Evolutionary conservation across 2,329 filamentous ascomycete species (phyloP), one percentile per base, ranked within the genome.

Genomic region (Beauveria caledonica): DNA sequence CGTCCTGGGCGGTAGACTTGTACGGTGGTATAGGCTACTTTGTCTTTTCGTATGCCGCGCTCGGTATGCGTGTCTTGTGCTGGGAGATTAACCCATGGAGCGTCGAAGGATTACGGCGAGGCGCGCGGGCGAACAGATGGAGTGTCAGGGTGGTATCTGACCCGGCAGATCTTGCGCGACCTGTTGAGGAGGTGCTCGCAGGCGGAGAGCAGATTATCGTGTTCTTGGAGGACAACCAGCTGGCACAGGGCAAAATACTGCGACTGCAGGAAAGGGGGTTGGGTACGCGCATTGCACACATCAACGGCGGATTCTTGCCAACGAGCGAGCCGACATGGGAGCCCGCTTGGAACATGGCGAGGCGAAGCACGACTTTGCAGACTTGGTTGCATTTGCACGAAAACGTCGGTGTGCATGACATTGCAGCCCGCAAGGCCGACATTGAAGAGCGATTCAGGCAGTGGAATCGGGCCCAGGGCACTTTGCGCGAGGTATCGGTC

Each of bases 11-110:
- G 0, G 82, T 95, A 0, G 93, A 97, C 72, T 76, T 97, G 62
- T 97, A 96, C 75, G 90, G 89, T 0, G 93, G 93, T 0, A 96
- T 97, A 64, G 93, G 93, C 5, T 97, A 97, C 74, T 97, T 97
- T 73, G 84, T 88, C 3, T 96, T 97, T 69, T 89, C 85, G 36
- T 97, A 96, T 73, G 81, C 86, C 7, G 80, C 77, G 62, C 82
- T 87, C 19, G 91, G 90, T 0, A 76, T 92, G 67, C 76, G 82
- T 53, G 87, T 97, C 1, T 77, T 94, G 46, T 90, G 91, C 66
- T 97, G 90, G 89, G 93, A 97, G 73, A 77, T 97, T 50, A 97
- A 96, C 71, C 87, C 88, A 0, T 89, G 92, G 87, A 92, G 87
- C 65, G 82, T 96, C 39, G 91, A 97, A 75, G 92, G 89, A 0